Conservation (phyloP, 768 basidiomycete genomes). For the Tylopilus sp. region DNA sequence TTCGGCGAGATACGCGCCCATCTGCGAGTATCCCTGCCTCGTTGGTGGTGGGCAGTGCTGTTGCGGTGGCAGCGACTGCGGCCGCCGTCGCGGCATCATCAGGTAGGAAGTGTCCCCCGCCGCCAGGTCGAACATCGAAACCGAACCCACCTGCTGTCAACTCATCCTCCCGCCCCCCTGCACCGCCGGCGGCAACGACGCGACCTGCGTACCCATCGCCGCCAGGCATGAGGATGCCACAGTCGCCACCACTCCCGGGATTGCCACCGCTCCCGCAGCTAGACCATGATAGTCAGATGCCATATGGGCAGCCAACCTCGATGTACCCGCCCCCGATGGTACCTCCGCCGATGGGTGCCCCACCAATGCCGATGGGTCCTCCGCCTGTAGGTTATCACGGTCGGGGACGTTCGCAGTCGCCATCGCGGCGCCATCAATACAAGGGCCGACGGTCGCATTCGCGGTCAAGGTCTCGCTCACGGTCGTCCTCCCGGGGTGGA, state of each 20-base stretch:
- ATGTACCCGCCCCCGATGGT: neutral
- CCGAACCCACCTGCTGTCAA: slow-evolving; percentile 11
- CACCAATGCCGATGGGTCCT: neutral
- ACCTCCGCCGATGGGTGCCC: neutral
- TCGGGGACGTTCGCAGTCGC: neutral
- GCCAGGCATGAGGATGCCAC: neutral
- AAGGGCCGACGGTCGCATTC: neutral
- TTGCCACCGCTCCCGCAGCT: neutral
- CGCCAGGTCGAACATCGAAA: neutral
- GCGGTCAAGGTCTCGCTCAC: neutral
- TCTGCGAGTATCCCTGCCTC: neutral
- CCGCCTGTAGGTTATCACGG: neutral
- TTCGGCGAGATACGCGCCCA: neutral
- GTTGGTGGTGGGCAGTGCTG: neutral
- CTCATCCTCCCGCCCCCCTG: slow-evolving; percentile 17
- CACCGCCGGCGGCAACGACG: neutral
- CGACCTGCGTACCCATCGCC: neutral
- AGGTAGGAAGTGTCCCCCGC: neutral
- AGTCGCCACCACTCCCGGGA: neutral
- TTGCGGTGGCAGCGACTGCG: neutral
- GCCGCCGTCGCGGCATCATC: neutral
- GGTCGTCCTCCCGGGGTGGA: neutral
- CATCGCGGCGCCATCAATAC: neutral
- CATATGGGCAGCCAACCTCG: neutral
- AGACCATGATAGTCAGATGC: too few relatives aligned